A percentile compares a stretch with the other conserved stretches of the same genome.
phyloP scores from a whole-genome alignment of 306 rosid genomes.

The Dicorynia guianensis region DNA sequence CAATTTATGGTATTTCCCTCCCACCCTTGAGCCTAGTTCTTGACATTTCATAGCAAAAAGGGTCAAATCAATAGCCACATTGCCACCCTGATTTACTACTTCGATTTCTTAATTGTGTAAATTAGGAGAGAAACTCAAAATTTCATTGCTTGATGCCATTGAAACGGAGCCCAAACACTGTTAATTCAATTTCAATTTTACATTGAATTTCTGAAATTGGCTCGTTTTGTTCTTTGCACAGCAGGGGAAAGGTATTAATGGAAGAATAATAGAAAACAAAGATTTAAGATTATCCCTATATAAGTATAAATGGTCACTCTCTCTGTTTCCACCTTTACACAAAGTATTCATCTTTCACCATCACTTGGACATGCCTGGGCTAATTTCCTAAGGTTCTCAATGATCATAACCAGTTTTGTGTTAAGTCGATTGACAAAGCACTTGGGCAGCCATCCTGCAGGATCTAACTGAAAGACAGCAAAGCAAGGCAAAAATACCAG shows the following conservation, averaged over 20 bases:
- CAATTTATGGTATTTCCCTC: not conserved
- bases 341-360: slow-evolving; percentile 43
- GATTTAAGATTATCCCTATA: slow-evolving; percentile 24
- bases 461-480: slow-evolving; percentile 67
- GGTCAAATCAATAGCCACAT: no score
- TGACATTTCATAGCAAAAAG: not conserved
- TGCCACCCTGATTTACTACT: no score
- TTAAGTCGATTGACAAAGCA: slow-evolving; percentile 86
- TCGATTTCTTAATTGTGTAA: no score
- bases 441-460: slow-evolving; percentile 92
- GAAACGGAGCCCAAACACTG: slow-evolving; percentile 10
- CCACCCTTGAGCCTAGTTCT: not conserved
- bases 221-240: not conserved
- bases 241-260: not conserved
- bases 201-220: slow-evolving; percentile 14
- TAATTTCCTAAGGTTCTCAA: slow-evolving; percentile 76
- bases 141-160: not conserved
- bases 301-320: not conserved
- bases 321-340: slow-evolving; percentile 31
- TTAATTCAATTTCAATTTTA: not conserved
- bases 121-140: no score
- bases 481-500: not conserved
- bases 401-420: slow-evolving; percentile 84
- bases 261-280: slow-evolving; percentile 7
- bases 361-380: slow-evolving; percentile 71